Evolutionary conservation across 768 basidiomycete species (phyloP).

Genomic region (Phylloporus sp.): DNA sequence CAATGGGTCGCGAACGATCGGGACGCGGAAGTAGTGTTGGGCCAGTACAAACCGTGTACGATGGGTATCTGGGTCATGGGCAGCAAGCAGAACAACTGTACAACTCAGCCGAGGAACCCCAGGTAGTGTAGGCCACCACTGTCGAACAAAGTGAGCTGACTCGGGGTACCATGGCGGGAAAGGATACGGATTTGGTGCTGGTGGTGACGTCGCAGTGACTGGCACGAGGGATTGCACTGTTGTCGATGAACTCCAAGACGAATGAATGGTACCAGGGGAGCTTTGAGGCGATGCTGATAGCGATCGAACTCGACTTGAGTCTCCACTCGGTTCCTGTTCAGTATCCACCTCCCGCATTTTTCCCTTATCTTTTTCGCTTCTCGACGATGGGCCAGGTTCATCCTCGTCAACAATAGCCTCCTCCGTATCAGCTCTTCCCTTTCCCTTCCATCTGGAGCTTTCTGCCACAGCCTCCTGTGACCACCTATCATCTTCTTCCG

Average conservation of each 20-base stretch:
- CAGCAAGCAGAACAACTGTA: conserved; percentile 63
- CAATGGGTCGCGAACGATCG: conserved; percentile 35
- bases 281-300: conserved; percentile 12
- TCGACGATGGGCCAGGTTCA: conserved; percentile 8
- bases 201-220: background rate
- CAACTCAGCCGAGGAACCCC: conserved; percentile 64
- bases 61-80: conserved; percentile 57
- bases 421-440: conserved; percentile 21
- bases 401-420: conserved; percentile 12
- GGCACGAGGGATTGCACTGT: background rate
- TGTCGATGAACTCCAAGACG: conserved; percentile 7
- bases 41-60: conserved; percentile 60
- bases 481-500: conserved; percentile 23
- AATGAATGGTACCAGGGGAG: background rate
- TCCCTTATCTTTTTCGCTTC: conserved; percentile 17
- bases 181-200: conserved; percentile 54
- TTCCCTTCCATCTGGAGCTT: conserved; percentile 22
- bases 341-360: conserved; percentile 16
- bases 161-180: conserved; percentile 68
- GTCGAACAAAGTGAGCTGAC: conserved; percentile 70
- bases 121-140: conserved; percentile 73
- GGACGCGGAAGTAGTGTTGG: conserved; percentile 73
- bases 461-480: conserved; percentile 17
- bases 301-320: conserved; percentile 4
- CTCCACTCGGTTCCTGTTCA: conserved; percentile 10